Percentiles rank a stretch among this genome's conserved stretches.
Conservation (phyloP, 805 yeast genomes). For the Isabelozyma pseudorhagii region DNA sequence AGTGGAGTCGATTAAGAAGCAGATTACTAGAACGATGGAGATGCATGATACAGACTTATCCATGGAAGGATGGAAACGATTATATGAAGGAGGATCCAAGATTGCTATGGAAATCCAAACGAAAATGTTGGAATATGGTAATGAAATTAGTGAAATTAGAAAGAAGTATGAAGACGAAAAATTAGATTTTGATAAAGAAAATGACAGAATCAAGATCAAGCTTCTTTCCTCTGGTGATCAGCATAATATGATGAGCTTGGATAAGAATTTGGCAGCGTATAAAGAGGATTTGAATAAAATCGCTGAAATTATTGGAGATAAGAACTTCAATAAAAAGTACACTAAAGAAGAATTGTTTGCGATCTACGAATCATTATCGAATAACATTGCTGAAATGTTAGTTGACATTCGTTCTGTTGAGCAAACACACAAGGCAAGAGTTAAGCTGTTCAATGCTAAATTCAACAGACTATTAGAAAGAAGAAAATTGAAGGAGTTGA, state of each 20-base stretch:
- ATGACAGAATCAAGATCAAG: conserved; percentile 37
- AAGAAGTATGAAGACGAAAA: conserved; percentile 42
- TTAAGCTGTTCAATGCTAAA: conserved; percentile 22
- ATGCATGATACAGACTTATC: conserved; percentile 49
- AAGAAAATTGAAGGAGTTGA: conserved; percentile 28
- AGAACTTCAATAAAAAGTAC: conserved; percentile 16
- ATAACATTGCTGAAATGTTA: conserved; percentile 24
- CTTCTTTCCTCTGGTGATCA: conserved; percentile 14
- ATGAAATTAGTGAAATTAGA: conserved; percentile 42
- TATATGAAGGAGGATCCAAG: conserved; percentile 42
- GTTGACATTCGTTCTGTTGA: conserved; percentile 28
- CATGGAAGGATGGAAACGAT: conserved; percentile 37
- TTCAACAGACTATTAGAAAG: conserved; percentile 27
- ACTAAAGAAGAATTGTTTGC: conserved; percentile 24
- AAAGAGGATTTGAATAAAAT: conserved; percentile 25
- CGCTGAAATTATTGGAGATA: conserved; percentile 17
- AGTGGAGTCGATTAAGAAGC: conserved; percentile 13
- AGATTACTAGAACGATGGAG: conserved; percentile 33
- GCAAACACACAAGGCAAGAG: conserved; percentile 25
- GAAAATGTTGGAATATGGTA: conserved; percentile 42
- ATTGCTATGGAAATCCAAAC: conserved; percentile 43
- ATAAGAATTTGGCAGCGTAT: conserved; percentile 20
- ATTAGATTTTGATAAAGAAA: conserved; percentile 52
- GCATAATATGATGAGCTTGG: conserved; percentile 23
- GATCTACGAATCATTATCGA: conserved; percentile 20